These are phyloP conservation scores for Tricholoma sp. DNA, from an alignment of 768 basidiomycete genomes.

Conservation along the genomic window DNA sequence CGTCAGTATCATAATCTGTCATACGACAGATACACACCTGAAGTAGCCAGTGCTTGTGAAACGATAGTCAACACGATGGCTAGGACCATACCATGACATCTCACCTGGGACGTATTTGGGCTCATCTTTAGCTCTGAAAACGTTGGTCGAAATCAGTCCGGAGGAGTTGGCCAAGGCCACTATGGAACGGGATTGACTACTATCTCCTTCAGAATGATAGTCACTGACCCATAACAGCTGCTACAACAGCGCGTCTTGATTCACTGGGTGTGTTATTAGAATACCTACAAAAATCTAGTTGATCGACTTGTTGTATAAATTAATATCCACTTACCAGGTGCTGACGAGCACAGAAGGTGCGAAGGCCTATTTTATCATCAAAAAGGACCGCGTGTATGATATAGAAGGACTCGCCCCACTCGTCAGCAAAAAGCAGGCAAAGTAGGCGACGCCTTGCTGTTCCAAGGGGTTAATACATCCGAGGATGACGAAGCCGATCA, in stretches of 20 bases:
- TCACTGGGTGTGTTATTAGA: conserved; percentile 48
- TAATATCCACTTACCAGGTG: conserved; percentile 26
- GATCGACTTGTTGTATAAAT: not conserved
- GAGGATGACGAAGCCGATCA: conserved; percentile 41
- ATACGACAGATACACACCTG: conserved; percentile 25
- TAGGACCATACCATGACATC: not conserved
- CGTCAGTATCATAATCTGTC: not conserved
- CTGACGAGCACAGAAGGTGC: conserved; percentile 43
- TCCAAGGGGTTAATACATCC: conserved; percentile 36
- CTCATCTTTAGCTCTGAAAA: conserved; percentile 45
- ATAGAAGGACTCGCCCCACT: conserved; percentile 32
- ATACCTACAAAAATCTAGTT: conserved; percentile 23
- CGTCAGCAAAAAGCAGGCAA: conserved; percentile 50
- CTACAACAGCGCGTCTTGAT: conserved; percentile 42
- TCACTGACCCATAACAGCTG: conserved; percentile 43
- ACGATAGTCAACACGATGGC: not conserved
- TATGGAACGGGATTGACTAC: conserved; percentile 9
- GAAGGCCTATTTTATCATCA: conserved; percentile 29
- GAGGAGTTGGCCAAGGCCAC: conserved; percentile 45
- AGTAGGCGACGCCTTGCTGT: conserved; percentile 43
- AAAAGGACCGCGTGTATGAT: not conserved
- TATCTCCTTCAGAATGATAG: not conserved
- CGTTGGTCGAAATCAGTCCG: conserved; percentile 48
- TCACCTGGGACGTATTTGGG: conserved; percentile 43
- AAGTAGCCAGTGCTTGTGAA: conserved; percentile 35